A percentile compares a stretch with the other conserved stretches of the same genome.
These are phyloP conservation scores for Sugiyamaella sp. DNA, from an alignment of 1,139 yeast genomes.

Conservation along the genomic window DNA sequence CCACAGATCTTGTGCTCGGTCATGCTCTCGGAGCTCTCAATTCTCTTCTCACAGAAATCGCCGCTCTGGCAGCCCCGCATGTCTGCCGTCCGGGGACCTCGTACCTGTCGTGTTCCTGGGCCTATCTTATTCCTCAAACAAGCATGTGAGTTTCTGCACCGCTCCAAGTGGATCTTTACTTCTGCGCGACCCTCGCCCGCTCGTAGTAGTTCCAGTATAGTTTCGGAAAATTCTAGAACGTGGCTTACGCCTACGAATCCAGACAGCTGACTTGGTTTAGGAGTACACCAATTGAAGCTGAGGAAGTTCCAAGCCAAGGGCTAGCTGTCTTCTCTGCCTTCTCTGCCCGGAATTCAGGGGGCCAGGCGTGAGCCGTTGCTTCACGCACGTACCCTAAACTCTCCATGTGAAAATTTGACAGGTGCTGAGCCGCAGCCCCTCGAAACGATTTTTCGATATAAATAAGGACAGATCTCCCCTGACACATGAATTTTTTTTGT, in stretches of 20 bases:
- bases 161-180: neutral
- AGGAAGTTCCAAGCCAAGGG: too few species aligned
- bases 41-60: too few species aligned
- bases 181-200: neutral
- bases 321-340: too few species aligned
- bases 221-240: too few species aligned
- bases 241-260: too few species aligned
- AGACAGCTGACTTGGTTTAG: too few species aligned
- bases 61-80: too few species aligned
- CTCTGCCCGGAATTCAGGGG: conserved; percentile 12
- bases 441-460: conserved; percentile 4
- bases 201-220: too few species aligned
- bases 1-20: too few species aligned
- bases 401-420: conserved; percentile 10
- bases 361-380: neutral
- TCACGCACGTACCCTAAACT: conserved; percentile 6
- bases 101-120: neutral
- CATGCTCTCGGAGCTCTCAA: too few species aligned
- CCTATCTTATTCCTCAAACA: neutral
- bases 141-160: neutral
- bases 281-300: too few species aligned
- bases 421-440: conserved; percentile 6
- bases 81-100: too few species aligned
- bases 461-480: conserved; percentile 5
- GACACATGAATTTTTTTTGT: neutral